These are phyloP conservation scores for Candida nemodendra DNA, from an alignment of 805 yeast species.

Conservation along the genomic window DNA sequence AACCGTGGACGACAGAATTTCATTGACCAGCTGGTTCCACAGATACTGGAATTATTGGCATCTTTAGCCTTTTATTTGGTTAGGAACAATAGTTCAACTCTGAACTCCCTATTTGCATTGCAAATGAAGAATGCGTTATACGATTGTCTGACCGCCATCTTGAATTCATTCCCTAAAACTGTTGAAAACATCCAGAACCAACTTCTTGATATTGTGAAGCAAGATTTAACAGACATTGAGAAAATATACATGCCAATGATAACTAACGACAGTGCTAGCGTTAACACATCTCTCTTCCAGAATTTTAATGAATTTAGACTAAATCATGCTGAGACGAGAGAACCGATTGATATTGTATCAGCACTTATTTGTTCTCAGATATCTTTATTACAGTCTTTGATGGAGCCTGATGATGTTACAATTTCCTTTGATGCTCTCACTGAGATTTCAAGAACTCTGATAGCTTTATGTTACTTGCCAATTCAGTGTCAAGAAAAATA, in stretches of 20 bases:
- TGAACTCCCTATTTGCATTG: slow-evolving; percentile 19
- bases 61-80: slow-evolving; percentile 10
- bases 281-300: slow-evolving; percentile 10
- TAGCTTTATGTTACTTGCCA: slow-evolving; percentile 42
- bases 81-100: slow-evolving; percentile 1
- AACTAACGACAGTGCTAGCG: slow-evolving; percentile 1
- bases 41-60: slow-evolving; percentile 25
- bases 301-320: slow-evolving; percentile 23
- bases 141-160: slow-evolving; percentile 24
- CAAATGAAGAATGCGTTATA: slow-evolving; percentile 30
- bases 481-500: slow-evolving; percentile 45
- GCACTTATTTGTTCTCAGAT: slow-evolving; percentile 30
- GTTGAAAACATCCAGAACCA: slow-evolving; percentile 11
- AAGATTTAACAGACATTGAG: slow-evolving; percentile 21
- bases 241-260: slow-evolving; percentile 21
- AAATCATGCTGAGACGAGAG: slow-evolving; percentile 24
- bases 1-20: slow-evolving; percentile 37
- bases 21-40: slow-evolving; percentile 32
- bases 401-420: slow-evolving; percentile 20
- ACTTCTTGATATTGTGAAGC: slow-evolving; percentile 13
- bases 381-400: slow-evolving; percentile 29
- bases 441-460: slow-evolving; percentile 30
- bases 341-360: slow-evolving; percentile 20
- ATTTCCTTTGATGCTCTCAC: slow-evolving; percentile 16
- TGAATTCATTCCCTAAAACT: slow-evolving; percentile 25